These are phyloP conservation scores for Agarophyton chilense DNA, from an alignment of 23 red algal genomes.

Conservation along the genomic window DNA sequence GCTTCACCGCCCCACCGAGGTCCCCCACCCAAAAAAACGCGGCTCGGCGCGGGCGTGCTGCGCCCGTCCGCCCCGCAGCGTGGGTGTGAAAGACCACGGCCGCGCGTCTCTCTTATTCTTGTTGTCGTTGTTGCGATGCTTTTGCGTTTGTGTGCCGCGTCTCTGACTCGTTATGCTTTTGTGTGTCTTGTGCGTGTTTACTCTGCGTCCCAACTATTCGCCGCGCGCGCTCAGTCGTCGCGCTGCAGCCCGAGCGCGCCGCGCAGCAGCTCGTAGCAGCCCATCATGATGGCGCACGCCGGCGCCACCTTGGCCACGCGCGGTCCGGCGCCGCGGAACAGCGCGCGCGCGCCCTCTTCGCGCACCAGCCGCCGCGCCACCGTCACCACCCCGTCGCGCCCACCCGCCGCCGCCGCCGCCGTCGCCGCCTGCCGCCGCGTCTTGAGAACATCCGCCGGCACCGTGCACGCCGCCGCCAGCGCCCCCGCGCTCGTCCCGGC, in stretches of 20 bases:
- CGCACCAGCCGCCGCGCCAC: constrained; percentile 51
- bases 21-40: neutral
- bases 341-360: constrained; percentile 68
- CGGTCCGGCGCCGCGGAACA: constrained; percentile 85
- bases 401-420: neutral
- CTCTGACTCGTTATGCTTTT: too few relatives aligned
- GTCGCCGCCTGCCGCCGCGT: constrained; percentile 79
- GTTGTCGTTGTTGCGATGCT: neutral
- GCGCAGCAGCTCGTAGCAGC: constrained; percentile 83
- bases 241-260: constrained; percentile 20
- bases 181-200: neutral
- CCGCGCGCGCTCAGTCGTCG: neutral
- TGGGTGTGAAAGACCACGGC: constrained; percentile 70
- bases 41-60: neutral
- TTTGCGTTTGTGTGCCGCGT: too few relatives aligned
- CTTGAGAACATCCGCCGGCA: constrained; percentile 96
- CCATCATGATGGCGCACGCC: constrained; percentile 98
- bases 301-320: constrained; percentile 93
- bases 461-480: constrained; percentile 82
- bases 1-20: neutral
- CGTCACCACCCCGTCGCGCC: neutral
- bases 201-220: too few relatives aligned
- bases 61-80: neutral
- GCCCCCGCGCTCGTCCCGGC: constrained; percentile 84
- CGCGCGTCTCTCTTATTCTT: neutral